A percentile compares a stretch with the other conserved stretches of the same genome.
phyloP scores from a whole-genome alignment of 2,329 filamentous ascomycete genomes.

The Leptographium procerum region DNA sequence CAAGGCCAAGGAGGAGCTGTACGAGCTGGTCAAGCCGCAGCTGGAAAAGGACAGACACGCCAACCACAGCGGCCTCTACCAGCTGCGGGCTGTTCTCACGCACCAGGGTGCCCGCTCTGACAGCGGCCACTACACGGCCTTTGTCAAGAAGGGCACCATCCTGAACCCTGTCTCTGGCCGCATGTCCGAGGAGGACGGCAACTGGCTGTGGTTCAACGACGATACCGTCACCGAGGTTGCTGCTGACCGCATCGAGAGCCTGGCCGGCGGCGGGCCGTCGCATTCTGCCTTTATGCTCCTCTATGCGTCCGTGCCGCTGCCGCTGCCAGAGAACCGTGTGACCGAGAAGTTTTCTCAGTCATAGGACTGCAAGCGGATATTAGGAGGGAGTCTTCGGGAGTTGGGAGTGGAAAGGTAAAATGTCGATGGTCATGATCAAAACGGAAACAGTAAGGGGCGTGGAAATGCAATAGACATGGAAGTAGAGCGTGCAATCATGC shows the following conservation, averaged over 20 bases:
- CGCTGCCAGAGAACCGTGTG: slow-evolving; percentile 32
- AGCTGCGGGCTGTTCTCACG: slow-evolving; percentile 85
- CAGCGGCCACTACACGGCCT: slow-evolving; percentile 95
- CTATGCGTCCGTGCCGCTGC: slow-evolving; percentile 63
- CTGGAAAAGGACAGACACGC: slow-evolving; percentile 67
- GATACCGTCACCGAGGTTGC: slow-evolving; percentile 92
- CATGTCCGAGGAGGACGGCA: slow-evolving; percentile 71
- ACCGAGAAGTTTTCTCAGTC: slow-evolving; percentile 10
- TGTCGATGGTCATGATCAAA: not conserved
- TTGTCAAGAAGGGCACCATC: slow-evolving; percentile 79
- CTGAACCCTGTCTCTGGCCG: slow-evolving; percentile 68
- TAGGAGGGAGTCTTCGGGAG: not conserved
- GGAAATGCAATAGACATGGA: not conserved
- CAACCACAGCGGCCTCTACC: slow-evolving; percentile 91
- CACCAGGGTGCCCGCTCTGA: slow-evolving; percentile 95
- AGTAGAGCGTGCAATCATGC: not conserved
- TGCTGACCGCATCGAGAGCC: slow-evolving; percentile 77
- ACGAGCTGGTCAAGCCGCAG: slow-evolving; percentile 62
- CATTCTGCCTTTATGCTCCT: slow-evolving; percentile 74
- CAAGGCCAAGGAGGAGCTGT: slow-evolving; percentile 77
- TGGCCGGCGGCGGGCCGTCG: slow-evolving; percentile 80
- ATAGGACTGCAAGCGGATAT: not conserved
- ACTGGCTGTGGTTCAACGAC: slow-evolving; percentile 99
- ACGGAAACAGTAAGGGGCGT: not conserved
- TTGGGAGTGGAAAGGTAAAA: not conserved